A percentile compares a stretch with the other conserved stretches of the same genome.
phyloP scores from a whole-genome alignment of 805 yeast species.

The Candida boleticola region DNA sequence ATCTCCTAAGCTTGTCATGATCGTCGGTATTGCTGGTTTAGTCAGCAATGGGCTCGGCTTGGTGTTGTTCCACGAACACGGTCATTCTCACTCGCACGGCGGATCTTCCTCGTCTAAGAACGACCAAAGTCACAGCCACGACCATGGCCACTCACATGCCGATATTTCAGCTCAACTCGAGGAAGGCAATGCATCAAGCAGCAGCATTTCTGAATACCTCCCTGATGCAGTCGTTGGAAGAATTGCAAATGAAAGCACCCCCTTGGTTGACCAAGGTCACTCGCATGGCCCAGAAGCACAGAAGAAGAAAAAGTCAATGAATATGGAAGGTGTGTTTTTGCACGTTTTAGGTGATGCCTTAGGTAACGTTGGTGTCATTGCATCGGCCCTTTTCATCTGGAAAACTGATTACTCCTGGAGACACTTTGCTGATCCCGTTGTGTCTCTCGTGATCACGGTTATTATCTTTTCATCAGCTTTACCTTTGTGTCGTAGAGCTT shows the following conservation, averaged over 20 bases:
- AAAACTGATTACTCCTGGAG: conserved; percentile 87
- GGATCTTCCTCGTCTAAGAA: conserved; percentile 12
- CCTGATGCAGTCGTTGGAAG: conserved; percentile 48
- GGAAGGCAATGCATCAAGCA: conserved; percentile 18
- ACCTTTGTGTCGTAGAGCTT: conserved; percentile 83
- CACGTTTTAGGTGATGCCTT: conserved; percentile 96
- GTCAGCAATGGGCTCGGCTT: conserved; percentile 81
- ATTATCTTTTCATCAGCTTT: conserved; percentile 90
- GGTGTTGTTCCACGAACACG: conserved; percentile 78
- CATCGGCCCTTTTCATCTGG: conserved; percentile 91
- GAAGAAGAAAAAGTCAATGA: conserved; percentile 59
- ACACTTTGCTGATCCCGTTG: conserved; percentile 79
- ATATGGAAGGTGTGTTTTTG: conserved; percentile 95
- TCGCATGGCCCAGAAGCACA: conserved; percentile 13
- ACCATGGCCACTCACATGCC: conserved; percentile 34
- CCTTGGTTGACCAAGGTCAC: conserved; percentile 23
- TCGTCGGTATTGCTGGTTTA: conserved; percentile 83
- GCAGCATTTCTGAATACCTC: conserved; percentile 34
- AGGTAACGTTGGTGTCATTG: conserved; percentile 91
- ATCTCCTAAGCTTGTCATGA: conserved; percentile 78
- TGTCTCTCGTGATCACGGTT: conserved; percentile 80
- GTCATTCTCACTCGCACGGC: conserved; percentile 54
- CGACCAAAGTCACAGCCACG: conserved; percentile 45
- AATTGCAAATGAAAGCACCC: conserved; percentile 31
- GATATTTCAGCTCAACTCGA: conserved; percentile 12